Conservation (phyloP, 176 grass and related monocot genomes). For the Stipa capillata region DNA sequence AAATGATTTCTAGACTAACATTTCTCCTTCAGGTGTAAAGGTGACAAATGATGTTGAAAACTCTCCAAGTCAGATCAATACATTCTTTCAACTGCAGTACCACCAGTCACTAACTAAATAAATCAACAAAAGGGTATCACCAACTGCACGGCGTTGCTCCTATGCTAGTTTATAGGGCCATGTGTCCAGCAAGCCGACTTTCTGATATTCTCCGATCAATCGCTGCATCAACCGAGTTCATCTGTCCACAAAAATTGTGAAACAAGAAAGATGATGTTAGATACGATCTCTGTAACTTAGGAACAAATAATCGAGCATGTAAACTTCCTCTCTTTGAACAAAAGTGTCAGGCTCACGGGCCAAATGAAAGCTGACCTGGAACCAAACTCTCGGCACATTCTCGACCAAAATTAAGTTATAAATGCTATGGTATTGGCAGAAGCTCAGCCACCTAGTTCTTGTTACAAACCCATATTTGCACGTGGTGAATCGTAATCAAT, state of each 20-base stretch:
- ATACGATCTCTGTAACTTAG: background rate
- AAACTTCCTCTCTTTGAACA: slow-evolving; percentile 20
- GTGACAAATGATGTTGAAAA: background rate
- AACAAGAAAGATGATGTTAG: slow-evolving; percentile 34
- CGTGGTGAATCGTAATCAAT: slow-evolving; percentile 35
- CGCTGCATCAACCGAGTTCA: slow-evolving; percentile 87
- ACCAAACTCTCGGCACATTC: slow-evolving; percentile 58
- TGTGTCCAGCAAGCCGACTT: slow-evolving; percentile 59
- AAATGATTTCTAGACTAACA: slow-evolving; percentile 25
- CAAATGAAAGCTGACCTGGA: slow-evolving; percentile 96
- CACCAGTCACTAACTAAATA: slow-evolving; percentile 25
- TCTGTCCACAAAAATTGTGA: slow-evolving; percentile 49
- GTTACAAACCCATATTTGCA: slow-evolving; percentile 64
- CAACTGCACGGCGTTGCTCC: background rate
- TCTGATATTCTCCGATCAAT: slow-evolving; percentile 96
- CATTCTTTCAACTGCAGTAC: background rate
- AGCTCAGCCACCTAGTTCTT: slow-evolving; percentile 63
- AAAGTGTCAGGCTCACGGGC: slow-evolving; percentile 49
- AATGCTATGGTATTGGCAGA: slow-evolving; percentile 66
- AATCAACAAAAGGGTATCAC: background rate
- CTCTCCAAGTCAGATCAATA: slow-evolving; percentile 11
- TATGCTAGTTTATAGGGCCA: slow-evolving; percentile 49
- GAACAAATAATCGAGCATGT: slow-evolving; percentile 1
- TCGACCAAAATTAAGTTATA: slow-evolving; percentile 79
- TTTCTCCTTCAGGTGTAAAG: too few species aligned